Evolutionary conservation across 2,329 filamentous ascomycete genomes (phyloP), one percentile per base, ranked within the genome.

Genomic region (Sclerotinia borealis): DNA sequence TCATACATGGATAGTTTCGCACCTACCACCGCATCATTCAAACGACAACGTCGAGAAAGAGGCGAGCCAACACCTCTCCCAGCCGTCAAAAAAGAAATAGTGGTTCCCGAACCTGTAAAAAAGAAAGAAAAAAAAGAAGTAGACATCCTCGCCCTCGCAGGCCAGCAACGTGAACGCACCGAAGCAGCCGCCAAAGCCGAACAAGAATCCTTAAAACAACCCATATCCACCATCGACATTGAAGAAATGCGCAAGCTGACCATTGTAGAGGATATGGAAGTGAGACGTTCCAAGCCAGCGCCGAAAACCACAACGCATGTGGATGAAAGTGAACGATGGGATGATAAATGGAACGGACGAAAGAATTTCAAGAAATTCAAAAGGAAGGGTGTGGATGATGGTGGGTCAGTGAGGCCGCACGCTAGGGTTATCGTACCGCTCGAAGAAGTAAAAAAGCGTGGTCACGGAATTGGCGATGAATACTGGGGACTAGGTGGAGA

Each of bases 311-410:
- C 59, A 1, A 49, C 48, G 7, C 76, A 76, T 59, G 75, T 72
- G 22, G 73, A 77, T n/a, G 75, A 75, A 39, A 76, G 81, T 22
- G 84, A 87, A 6, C 82, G 91, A 47, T 97, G 93, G 93, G 85
- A 97, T 68, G 86, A 91, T 0, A 82, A 82, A 45, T 99, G 95
- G 95, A 96, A 97, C 73, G 95, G 93, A 0, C 83, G 93, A 49
- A 93, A 92, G 76, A 98, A 99, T 73, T 99, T 96, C 79, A 99
- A 99, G 75, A 90, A 86, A 70, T 99, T 99, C 72, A 81, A 82
- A 27, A 81, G 80, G 61, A 80, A 84, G 60, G 87, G 84, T 29
- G 83, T 83, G 43, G 69, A 70, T n/a, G 69, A 70, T n/a, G 66
- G 65, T 59, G 74, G 70, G 27, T 67, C 64, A 65, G 74, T 62